These are phyloP conservation scores for Penicillium maclennaniae DNA, from an alignment of 495 filamentous ascomycete species.

Conservation along the genomic window DNA sequence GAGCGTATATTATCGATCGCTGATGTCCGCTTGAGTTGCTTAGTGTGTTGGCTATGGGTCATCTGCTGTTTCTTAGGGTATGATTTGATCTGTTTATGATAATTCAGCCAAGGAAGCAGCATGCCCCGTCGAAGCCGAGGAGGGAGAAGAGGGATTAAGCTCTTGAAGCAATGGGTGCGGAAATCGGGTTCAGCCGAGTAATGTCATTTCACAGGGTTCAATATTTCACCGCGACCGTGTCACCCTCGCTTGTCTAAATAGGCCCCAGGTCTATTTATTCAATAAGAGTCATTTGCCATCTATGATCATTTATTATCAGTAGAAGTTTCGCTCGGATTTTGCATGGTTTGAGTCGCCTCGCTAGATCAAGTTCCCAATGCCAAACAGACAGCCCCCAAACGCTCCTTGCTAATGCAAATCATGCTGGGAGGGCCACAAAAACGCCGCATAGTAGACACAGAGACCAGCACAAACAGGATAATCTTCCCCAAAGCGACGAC, in stretches of 20 bases:
- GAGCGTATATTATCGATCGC: too few species aligned
- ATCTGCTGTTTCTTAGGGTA: too few species aligned
- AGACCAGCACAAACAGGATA: slow-evolving; percentile 1
- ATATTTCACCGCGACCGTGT: background rate
- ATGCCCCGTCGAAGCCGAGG: too few species aligned
- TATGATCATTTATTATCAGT: background rate
- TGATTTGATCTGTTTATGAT: too few species aligned
- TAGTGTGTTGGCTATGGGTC: too few species aligned
- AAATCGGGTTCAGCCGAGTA: background rate
- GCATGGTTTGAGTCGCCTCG: background rate
- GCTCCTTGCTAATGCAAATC: slow-evolving; percentile 25
- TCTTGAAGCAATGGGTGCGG: too few species aligned
- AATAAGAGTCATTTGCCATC: background rate
- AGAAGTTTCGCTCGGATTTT: background rate
- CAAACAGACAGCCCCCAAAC: slow-evolving; percentile 11
- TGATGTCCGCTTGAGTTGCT: too few species aligned
- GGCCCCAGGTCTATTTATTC: too few species aligned
- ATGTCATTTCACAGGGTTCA: background rate
- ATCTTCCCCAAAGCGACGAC: background rate
- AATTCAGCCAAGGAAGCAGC: too few species aligned
- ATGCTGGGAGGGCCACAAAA: slow-evolving; percentile 11
- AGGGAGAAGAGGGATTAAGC: too few species aligned
- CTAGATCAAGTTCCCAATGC: background rate
- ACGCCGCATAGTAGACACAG: slow-evolving; percentile 7
- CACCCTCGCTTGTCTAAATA: background rate